phyloP scores from a whole-genome alignment of 2,329 filamentous ascomycete genomes.

The Apiospora saccharicola region DNA sequence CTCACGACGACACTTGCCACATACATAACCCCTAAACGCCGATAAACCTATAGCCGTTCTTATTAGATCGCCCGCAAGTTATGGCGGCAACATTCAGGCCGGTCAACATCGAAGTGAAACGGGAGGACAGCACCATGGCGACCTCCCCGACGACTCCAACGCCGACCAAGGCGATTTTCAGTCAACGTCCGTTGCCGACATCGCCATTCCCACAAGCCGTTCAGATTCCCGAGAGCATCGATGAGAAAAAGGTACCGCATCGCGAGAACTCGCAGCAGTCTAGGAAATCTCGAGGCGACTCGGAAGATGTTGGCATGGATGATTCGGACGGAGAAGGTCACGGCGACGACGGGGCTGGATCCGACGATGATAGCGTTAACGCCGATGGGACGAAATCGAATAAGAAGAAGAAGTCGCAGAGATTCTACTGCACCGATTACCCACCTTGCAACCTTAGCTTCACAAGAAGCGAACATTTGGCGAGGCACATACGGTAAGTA shows the following conservation, averaged over 20 bases:
- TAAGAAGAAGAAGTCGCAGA: slow-evolving; percentile 96
- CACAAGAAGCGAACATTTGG: slow-evolving; percentile 93
- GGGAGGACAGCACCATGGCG: slow-evolving; percentile 36
- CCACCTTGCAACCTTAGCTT: slow-evolving; percentile 95
- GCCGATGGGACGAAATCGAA: slow-evolving; percentile 73
- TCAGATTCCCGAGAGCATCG: slow-evolving; percentile 54
- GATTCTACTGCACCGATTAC: slow-evolving; percentile 95
- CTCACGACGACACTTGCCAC: slow-evolving; percentile 29
- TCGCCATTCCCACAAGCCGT: slow-evolving; percentile 60
- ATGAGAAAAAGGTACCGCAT: slow-evolving; percentile 52
- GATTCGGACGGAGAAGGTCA: slow-evolving; percentile 72
- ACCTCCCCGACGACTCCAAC: slow-evolving; percentile 54
- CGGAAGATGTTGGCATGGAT: slow-evolving; percentile 79
- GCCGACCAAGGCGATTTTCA: slow-evolving; percentile 67
- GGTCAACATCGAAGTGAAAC: slow-evolving; percentile 49
- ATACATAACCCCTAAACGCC: not conserved
- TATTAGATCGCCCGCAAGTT: slow-evolving; percentile 3
- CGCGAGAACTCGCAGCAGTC: slow-evolving; percentile 68
- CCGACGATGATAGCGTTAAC: slow-evolving; percentile 71
- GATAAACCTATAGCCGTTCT: not conserved
- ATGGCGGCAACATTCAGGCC: slow-evolving; percentile 60
- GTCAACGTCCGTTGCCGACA: slow-evolving; percentile 62
- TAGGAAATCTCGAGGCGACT: slow-evolving; percentile 63
- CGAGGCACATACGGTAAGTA: slow-evolving; percentile 85
- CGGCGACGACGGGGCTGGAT: slow-evolving; percentile 58